A percentile compares a stretch with the other conserved stretches of the same genome.
Conservation (phyloP, 2,329 filamentous ascomycete genomes). For the Dactylellina cionopaga region DNA sequence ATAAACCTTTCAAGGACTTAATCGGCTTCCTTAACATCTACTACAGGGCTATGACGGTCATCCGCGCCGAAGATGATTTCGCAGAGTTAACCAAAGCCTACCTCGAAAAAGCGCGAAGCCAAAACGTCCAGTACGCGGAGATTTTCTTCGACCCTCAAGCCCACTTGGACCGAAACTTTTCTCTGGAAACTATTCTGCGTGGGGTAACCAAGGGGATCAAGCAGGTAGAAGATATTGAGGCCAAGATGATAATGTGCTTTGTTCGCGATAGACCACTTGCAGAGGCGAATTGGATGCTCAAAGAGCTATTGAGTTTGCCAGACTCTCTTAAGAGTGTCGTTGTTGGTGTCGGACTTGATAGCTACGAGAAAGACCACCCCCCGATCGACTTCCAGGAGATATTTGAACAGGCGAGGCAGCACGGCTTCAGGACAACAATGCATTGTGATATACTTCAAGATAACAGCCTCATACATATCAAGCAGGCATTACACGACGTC, state of each 20-base stretch:
- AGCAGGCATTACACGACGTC: constrained; percentile 71
- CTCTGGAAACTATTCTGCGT: constrained; percentile 71
- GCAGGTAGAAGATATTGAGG: background rate
- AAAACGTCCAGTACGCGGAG: constrained; percentile 77
- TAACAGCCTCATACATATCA: constrained; percentile 68
- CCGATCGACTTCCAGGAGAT: constrained; percentile 71
- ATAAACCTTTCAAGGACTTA: constrained; percentile 74
- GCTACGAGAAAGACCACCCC: constrained; percentile 68
- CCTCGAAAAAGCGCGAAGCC: constrained; percentile 71
- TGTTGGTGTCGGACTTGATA: constrained; percentile 74
- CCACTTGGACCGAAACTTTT: constrained; percentile 72
- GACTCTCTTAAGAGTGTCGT: constrained; percentile 63
- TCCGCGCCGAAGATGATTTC: constrained; percentile 74
- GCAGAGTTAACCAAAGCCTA: constrained; percentile 78
- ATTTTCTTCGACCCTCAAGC: constrained; percentile 85
- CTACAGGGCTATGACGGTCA: constrained; percentile 78
- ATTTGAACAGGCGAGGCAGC: constrained; percentile 66
- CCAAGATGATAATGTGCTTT: constrained; percentile 75
- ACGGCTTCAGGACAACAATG: constrained; percentile 71
- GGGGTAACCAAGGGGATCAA: constrained; percentile 71
- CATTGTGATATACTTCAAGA: constrained; percentile 74
- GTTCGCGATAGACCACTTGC: constrained; percentile 73
- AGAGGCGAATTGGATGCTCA: constrained; percentile 67
- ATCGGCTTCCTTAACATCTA: constrained; percentile 83
- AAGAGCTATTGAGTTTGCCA: constrained; percentile 62